Evolutionary conservation across 257 asterid genomes (phyloP).

Genomic region (Solanum habrochaites): DNA sequence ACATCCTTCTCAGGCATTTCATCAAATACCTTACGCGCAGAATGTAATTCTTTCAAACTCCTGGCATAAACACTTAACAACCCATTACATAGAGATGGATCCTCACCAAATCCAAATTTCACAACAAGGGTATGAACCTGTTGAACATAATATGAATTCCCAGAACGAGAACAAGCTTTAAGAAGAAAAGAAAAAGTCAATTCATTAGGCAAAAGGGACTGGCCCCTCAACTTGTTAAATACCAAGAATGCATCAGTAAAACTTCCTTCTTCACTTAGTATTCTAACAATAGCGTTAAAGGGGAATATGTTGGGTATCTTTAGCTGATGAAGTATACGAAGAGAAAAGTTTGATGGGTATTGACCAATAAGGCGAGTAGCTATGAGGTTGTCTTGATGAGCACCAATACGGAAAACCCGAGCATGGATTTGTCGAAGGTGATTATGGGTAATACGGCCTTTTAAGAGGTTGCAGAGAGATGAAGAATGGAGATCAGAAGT

Average conservation of each 20-base stretch:
- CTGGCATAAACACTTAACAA: slow-evolving; percentile 42
- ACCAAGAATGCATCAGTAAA: slow-evolving; percentile 18
- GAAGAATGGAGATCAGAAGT: slow-evolving; percentile 3
- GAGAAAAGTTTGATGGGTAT: slow-evolving; percentile 35
- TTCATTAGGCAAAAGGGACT: slow-evolving; percentile 35
- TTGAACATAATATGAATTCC: slow-evolving; percentile 12
- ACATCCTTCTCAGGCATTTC: slow-evolving; percentile 45
- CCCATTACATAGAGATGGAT: slow-evolving; percentile 46
- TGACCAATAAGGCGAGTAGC: slow-evolving; percentile 80
- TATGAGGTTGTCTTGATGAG: slow-evolving; percentile 56
- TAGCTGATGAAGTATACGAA: slow-evolving; percentile 30
- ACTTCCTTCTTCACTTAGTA: slow-evolving; percentile 50
- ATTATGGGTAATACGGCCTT: slow-evolving; percentile 36
- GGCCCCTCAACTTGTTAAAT: slow-evolving; percentile 19
- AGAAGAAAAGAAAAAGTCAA: slow-evolving; percentile 57
- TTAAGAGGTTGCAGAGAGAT: slow-evolving; percentile 34
- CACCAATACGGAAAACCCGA: slow-evolving; percentile 30
- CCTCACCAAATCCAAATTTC: slow-evolving; percentile 31
- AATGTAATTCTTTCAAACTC: slow-evolving; percentile 27
- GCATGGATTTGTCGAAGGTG: slow-evolving; percentile 73
- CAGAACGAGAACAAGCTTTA: slow-evolving; percentile 39
- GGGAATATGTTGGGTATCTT: slow-evolving; percentile 52
- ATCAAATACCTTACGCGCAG: slow-evolving; percentile 53
- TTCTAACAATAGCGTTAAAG: slow-evolving; percentile 56
- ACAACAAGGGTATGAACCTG: slow-evolving; percentile 39